Evolutionary conservation across 176 grass and related monocot genomes (phyloP).

Genomic region (Ensete ventricosum): DNA sequence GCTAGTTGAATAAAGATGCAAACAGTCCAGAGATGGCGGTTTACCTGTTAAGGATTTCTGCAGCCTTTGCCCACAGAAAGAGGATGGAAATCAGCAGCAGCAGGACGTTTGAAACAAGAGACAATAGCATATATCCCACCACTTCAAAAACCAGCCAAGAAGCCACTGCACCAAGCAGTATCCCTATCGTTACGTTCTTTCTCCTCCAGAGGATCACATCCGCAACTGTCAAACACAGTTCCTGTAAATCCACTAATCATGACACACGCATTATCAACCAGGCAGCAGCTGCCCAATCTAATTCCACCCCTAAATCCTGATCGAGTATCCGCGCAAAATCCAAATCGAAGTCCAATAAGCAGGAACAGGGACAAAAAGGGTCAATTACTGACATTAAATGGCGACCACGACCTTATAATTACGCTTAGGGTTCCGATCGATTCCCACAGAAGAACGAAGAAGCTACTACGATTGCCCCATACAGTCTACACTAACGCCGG

Average conservation of each 20-base stretch:
- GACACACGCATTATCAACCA: too few relatives aligned
- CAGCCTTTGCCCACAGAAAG: constrained; percentile 64
- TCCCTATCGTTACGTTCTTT: constrained; percentile 26
- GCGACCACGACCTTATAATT: too few relatives aligned
- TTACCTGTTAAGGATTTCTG: constrained; percentile 51
- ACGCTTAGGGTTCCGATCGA: too few relatives aligned
- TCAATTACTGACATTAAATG: too few relatives aligned
- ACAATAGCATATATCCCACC: constrained; percentile 39
- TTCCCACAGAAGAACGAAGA: too few relatives aligned
- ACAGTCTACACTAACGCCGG: too few relatives aligned
- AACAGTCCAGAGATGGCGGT: not conserved
- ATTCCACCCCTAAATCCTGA: too few relatives aligned
- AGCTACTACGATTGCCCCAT: too few relatives aligned
- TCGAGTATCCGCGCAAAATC: too few relatives aligned
- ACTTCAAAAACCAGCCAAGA: constrained; percentile 41
- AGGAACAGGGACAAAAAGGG: too few relatives aligned
- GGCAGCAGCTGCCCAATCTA: too few relatives aligned
- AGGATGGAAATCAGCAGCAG: constrained; percentile 69
- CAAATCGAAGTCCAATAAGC: too few relatives aligned
- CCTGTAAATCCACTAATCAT: not conserved
- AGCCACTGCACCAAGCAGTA: constrained; percentile 33
- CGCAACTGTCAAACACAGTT: constrained; percentile 21
- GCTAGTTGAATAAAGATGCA: not conserved
- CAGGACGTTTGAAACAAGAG: constrained; percentile 50
- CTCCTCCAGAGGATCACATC: constrained; percentile 77